Percentiles rank a stretch among this genome's conserved stretches.
Evolutionary conservation across 2,329 filamentous ascomycete genomes (phyloP).

Genomic region (Fusarium sp.): DNA sequence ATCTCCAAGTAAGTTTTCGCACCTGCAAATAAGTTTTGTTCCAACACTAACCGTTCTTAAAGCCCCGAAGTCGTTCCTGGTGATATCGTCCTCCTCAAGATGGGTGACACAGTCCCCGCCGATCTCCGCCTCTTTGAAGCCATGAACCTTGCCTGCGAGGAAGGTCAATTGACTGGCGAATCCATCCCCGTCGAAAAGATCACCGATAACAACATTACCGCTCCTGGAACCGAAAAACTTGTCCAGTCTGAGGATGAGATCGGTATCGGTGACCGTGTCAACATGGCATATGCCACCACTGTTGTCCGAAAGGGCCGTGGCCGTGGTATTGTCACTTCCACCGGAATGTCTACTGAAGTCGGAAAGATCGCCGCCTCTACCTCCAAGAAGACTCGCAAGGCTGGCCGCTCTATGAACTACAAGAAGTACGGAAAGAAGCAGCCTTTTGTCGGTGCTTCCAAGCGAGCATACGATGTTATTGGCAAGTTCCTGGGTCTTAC

Average conservation of each 20-base stretch:
- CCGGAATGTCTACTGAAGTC: slow-evolving; percentile 79
- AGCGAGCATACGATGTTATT: slow-evolving; percentile 62
- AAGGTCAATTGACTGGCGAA: slow-evolving; percentile 82
- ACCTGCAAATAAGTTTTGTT: background rate
- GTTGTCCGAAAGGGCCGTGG: slow-evolving; percentile 80
- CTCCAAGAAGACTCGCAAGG: slow-evolving; percentile 67
- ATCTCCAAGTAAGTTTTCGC: slow-evolving; percentile 66
- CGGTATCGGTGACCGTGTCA: slow-evolving; percentile 78
- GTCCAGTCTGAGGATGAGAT: slow-evolving; percentile 64
- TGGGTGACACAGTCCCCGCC: slow-evolving; percentile 80
- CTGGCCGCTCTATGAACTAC: slow-evolving; percentile 66
- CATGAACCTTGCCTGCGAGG: slow-evolving; percentile 85
- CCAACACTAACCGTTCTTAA: slow-evolving; percentile 28
- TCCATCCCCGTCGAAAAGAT: slow-evolving; percentile 79
- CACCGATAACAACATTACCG: slow-evolving; percentile 62
- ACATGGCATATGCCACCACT: slow-evolving; percentile 81
- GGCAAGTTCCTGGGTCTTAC: slow-evolving; percentile 72
- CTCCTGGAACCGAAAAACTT: slow-evolving; percentile 61
- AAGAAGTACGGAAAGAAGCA: slow-evolving; percentile 66
- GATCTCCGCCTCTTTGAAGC: slow-evolving; percentile 78
- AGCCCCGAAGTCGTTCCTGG: slow-evolving; percentile 77
- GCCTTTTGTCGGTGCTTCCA: slow-evolving; percentile 61
- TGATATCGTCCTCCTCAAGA: slow-evolving; percentile 75
- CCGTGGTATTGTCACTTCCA: slow-evolving; percentile 78
- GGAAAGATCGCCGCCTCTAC: slow-evolving; percentile 75